Base-by-base conservation (phyloP, 2,329 filamentous ascomycete genomes). In the Tolypocladium tundrense region DNA sequence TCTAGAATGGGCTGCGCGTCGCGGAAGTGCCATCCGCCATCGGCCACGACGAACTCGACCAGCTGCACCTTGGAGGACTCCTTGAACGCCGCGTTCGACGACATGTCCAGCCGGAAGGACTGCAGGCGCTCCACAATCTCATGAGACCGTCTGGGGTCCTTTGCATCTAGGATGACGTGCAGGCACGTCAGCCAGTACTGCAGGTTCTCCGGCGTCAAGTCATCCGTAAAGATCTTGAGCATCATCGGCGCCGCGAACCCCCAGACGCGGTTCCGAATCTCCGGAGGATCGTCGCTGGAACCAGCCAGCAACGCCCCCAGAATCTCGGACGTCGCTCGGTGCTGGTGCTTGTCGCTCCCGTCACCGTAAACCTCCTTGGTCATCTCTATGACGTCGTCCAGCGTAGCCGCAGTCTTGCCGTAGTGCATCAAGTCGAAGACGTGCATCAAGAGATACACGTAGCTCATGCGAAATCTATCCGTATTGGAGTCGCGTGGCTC, bases 31-130 rank as follows among this genome's bases (percentile, higher is more conserved):
- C 95, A 99, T 1, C 94, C 94, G 41, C 87, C 84, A 66, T 96
- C 91, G 51, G 86, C 86, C 59, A 99, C 88, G 61, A 90, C 83
- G 64, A 96, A 91, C 64, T 97, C 91, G 21, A 99, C 79, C 37
- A 99, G 77, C 63, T 94, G 88, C 19, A 99, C 90, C 76, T 97
- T 97, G 35, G 93, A 95, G 57, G 93, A 96, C 71, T 99, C 95
- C 71, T 99, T 99, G 81, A 99, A 99, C 0, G 94, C 94, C 4
- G 95, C 94, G 69, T 97, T 97, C 0, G 93, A 97, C 7, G 84
- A 79, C 87, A 97, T 93, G 69, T 99, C 94, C 11, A 99, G 79
- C 37, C 91, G 84, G 82, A 97, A 97, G 57, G 86, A 84, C 53
- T 88, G 84, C 24, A 99, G 79, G 72, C 85, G 88, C 62, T 94